Evolutionary conservation across 768 basidiomycete genomes (phyloP), one percentile per base, ranked within the genome.

Genomic region (Hydnomerulius pinastri): DNA sequence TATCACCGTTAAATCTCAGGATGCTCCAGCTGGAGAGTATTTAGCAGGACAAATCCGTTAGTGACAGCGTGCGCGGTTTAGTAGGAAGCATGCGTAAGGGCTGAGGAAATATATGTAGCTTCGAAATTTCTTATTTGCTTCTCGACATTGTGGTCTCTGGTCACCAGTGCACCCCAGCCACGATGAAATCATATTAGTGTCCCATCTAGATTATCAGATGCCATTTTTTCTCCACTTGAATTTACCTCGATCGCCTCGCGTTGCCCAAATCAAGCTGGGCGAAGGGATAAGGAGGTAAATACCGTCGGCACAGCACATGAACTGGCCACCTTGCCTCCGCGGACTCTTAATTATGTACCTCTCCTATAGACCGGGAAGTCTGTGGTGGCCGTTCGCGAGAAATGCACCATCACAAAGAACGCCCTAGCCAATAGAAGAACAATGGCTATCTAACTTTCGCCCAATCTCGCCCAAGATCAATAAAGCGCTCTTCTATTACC

Each of bases 401-500:
- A 39, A 21, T 40, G 18, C 28, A 27, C 20, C 37, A 36, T 28
- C 7, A 30, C 43, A 25, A 33, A 39, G 15, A 37, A 21, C 29
- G 20, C 38, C 49, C 23, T 25, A 39, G 37, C 23, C 5, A n/a
- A 17, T 42, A 41, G 42, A 24, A 29, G 32, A 51, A 53, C 32
- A 48, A 49, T 23, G 38, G 29, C 35, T 46, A 33, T 43, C 48
- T 27, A 28, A 33, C 18, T 37, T 24, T 55, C 17, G n/a, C 28
- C 42, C 27, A 24, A 48, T 30, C 39, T 55, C 17, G n/a, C n/a
- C n/a, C n/a, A n/a, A n/a, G n/a, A 42, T 51, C 36, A 53, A 43
- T 51, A 25, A 54, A 50, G 38, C 40, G 12, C 8, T 32, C 43
- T 55, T 65, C 64, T 54, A 63, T 63, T 50, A 53, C 44, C 30